Base-by-base conservation (phyloP, 176 grass and related monocot species). In the Musa schizocarpa region DNA sequence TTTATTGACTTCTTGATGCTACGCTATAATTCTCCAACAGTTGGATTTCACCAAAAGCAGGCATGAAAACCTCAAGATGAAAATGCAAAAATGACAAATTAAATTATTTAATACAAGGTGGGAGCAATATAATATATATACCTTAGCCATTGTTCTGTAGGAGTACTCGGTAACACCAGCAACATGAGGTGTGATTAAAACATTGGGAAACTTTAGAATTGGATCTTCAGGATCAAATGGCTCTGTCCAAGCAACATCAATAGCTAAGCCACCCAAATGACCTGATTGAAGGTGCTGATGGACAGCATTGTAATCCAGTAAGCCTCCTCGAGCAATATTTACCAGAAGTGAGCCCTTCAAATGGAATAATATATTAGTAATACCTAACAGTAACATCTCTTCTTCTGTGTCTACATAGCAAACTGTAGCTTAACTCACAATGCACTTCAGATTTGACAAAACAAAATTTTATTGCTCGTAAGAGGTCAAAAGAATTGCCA, bases 231-330 rank as follows among this genome's bases (percentile, higher is more conserved):
- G 94, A 79, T 98, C 78, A 77, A 93, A 98, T 58, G 94, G 94
- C 65, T 98, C 94, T 25, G 73, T 88, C 94, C 94, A 98, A 82
- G 94, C 86, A 70, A 98, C 94, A 76, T 98, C 90, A 77, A 98
- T 91, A 63, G 83, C 94, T 83, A 98, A 78, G 53, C 94, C 94
- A 83, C 90, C 86, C 68, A 98, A 80, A 78, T 91, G 86, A 50
- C 90, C 94, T 14, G 84, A 93, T 67, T 91, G 61, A 29, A 98
- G 90, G 78, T 90, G 80, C 71, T 86, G 73, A 73, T 83, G 82
- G 19, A 98, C 94, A 57, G 94, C 75, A 29, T 83, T 34, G 16
- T 98, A 98, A 75, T 93, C 90, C 55, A 98, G 73, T 63, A 93
- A 61, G 13, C 80, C 80, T 80, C 94, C 94, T 89, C 94, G 83